These are phyloP conservation scores for Babesia bigemina DNA, from an alignment of 169 alveolate species.

Conservation along the genomic window DNA sequence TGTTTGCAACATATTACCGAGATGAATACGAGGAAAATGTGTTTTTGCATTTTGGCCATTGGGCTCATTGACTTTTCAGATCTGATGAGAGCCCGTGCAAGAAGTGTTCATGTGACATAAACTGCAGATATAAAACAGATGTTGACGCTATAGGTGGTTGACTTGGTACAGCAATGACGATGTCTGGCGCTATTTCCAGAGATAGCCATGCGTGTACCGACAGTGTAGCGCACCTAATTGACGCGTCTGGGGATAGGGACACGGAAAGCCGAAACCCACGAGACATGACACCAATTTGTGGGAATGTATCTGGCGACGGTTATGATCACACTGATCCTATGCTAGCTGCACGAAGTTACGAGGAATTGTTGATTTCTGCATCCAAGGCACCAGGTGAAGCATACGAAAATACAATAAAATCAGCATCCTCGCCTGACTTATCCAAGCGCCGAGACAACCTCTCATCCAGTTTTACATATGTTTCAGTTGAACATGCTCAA, in stretches of 20 bases:
- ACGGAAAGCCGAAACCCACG: background rate
- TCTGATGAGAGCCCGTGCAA: background rate
- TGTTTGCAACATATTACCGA: too few species aligned
- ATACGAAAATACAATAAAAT: background rate
- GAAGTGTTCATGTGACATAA: too few species aligned
- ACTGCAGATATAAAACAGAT: too few species aligned
- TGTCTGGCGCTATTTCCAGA: background rate
- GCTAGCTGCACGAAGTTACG: conserved; percentile 28
- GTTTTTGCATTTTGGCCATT: too few species aligned
- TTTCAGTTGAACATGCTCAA: background rate
- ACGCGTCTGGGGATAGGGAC: background rate
- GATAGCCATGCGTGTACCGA: background rate
- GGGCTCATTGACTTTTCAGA: too few species aligned
- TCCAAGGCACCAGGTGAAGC: conserved; percentile 3
- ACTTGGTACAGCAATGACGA: conserved; percentile 1
- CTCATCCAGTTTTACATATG: background rate
- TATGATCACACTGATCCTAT: background rate
- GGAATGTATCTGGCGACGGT: background rate
- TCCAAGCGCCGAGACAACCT: background rate
- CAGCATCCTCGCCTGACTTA: background rate
- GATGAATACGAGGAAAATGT: too few species aligned
- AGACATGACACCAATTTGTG: too few species aligned
- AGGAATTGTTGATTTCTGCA: conserved; percentile 16
- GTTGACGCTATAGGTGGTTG: background rate
- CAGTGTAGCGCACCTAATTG: background rate